phyloP scores from a whole-genome alignment of 306 rosid species.

The cucumber (Cucumis sativus) region Cucumber_9930_V3 NC_026658.2:14605001-14605500 shows the following conservation, averaged over 20 bases:
- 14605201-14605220: conserved; percentile 52
- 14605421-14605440: conserved; percentile 38
- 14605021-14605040: background rate
- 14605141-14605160: background rate
- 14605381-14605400: conserved; percentile 26
- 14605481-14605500: background rate
- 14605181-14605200: conserved; percentile 65
- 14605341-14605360: conserved; percentile 67
- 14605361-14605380: conserved; percentile 69
- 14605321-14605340: conserved; percentile 62
- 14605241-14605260: conserved; percentile 66
- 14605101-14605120: background rate
- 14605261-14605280: conserved; percentile 92
- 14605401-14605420: conserved; percentile 31
- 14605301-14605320: conserved; percentile 81
- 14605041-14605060: background rate
- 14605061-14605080: background rate
- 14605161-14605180: background rate
- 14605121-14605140: background rate
- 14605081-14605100: background rate
- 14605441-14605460: conserved; percentile 43
- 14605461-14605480: background rate
- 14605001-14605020: background rate
- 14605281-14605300: conserved; percentile 75
- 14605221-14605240: conserved; percentile 58